These are phyloP conservation scores for Mallotus nudiflorus DNA, from an alignment of 345 rosid species.

Conservation along the genomic window DNA sequence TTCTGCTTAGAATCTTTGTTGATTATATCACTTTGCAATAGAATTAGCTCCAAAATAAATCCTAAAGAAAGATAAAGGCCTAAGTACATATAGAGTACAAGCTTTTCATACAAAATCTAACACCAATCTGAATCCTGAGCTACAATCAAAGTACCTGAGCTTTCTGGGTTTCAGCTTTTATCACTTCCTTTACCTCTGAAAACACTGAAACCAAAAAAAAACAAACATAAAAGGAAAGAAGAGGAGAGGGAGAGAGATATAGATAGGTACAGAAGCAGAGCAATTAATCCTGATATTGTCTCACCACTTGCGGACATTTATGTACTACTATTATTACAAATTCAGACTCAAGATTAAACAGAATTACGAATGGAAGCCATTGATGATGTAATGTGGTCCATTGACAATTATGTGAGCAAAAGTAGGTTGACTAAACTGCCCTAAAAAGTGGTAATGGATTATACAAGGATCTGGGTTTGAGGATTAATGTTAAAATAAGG, in stretches of 20 bases:
- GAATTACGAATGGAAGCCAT: conserved; percentile 4
- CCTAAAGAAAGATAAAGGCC: background rate
- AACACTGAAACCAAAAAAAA: conserved; percentile 9
- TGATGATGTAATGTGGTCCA: background rate
- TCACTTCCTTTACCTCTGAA: background rate
- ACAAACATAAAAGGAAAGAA: background rate
- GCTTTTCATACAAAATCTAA: background rate
- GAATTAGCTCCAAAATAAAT: conserved; percentile 2
- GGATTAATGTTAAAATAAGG: no score
- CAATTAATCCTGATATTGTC: background rate
- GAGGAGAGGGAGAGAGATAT: background rate
- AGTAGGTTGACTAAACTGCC: conserved; percentile 7
- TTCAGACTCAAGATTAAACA: background rate
- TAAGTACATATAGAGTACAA: background rate
- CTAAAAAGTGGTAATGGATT: background rate
- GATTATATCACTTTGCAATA: background rate
- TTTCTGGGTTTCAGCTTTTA: background rate
- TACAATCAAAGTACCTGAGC: conserved; percentile 1
- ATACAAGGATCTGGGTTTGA: no score
- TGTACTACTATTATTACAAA: background rate
- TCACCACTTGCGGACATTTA: background rate
- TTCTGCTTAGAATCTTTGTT: background rate
- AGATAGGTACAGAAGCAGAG: background rate
- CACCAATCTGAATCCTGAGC: background rate
- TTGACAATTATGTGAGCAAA: background rate